Evolutionary conservation across 1,284 basidiomycete species (phyloP), one percentile per base, ranked within the genome.

Genomic region (Somion occarium): DNA sequence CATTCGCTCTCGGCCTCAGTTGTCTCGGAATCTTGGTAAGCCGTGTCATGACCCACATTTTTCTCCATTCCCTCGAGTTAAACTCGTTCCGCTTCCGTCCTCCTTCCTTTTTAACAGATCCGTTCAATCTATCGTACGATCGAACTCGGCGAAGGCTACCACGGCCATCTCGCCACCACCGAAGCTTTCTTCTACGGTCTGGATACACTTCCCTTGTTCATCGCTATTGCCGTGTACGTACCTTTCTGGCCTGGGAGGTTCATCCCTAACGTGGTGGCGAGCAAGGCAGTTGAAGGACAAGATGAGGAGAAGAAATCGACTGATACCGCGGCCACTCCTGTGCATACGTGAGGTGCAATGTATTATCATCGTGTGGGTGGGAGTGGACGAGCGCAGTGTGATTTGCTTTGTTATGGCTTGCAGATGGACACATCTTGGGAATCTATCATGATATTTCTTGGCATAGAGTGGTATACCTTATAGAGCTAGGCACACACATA

Each of bases 91-190:
- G n/a, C n/a, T n/a, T n/a, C n/a, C n/a, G n/a, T n/a, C n/a, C n/a
- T n/a, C 12, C 23, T 39, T 26, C 11, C 24, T 9, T 26, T 44
- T 24, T n/a, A 27, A 7, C 46, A 84, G 83, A 75, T 88, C 57
- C 82, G 86, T 61, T 87, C 82, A 38, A 67, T 78, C 2, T 89
- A 82, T 66, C 78, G 88, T 63, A 81, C 81, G 2, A 73, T 81
- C 27, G 85, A 89, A 59, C 71, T 85, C 19, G 79, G 78, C 5
- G 70, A 88, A 67, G 87, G 86, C 26, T 86, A 76, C 65, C 63
- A 67, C 24, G 85, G 85, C 2, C 71, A 72, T 46, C 72, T 88
- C 13, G 75, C 82, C 5, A 84, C 78, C 0, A 78, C 78, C 13
- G 56, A 63, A 51, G 55, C 51, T 19, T 80, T 75, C 61, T 88